phyloP scores from a whole-genome alignment of 345 rosid species.

The Hypericum androsaemum region DNA sequence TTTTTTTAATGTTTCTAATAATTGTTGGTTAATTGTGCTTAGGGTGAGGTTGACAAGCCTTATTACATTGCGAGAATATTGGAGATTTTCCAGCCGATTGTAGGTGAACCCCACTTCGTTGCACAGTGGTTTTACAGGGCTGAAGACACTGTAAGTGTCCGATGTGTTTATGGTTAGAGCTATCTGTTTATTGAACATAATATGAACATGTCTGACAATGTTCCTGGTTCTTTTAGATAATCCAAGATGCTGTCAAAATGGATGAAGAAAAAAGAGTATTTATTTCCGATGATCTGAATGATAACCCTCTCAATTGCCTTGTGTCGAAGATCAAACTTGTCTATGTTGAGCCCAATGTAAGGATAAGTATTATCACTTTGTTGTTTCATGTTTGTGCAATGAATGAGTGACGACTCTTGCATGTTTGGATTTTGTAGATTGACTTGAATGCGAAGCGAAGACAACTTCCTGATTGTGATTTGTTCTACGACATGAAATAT shows the following conservation, averaged over 20 bases:
- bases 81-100: constrained; percentile 51
- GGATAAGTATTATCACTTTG: constrained; percentile 1
- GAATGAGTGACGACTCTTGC: not conserved
- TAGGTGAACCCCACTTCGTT: constrained; percentile 33
- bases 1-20: not conserved
- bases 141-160: constrained; percentile 51
- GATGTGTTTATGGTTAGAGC: not conserved
- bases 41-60: constrained; percentile 45
- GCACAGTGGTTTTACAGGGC: constrained; percentile 82
- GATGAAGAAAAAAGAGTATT: constrained; percentile 42
- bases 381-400: not conserved
- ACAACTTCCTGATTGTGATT: constrained; percentile 30
- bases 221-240: constrained; percentile 29
- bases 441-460: constrained; percentile 23
- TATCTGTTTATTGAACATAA: not conserved
- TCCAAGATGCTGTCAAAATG: constrained; percentile 20
- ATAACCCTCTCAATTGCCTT: constrained; percentile 44
- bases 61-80: constrained; percentile 42
- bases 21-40: not conserved
- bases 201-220: not conserved
- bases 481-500: constrained; percentile 51
- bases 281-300: constrained; percentile 42
- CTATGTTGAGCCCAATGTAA: constrained; percentile 34
- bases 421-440: constrained; percentile 25
- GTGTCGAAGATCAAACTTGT: constrained; percentile 36